phyloP scores from a whole-genome alignment of 2,329 filamentous ascomycete species.

The Pseudogymnoascus sp. region DNA sequence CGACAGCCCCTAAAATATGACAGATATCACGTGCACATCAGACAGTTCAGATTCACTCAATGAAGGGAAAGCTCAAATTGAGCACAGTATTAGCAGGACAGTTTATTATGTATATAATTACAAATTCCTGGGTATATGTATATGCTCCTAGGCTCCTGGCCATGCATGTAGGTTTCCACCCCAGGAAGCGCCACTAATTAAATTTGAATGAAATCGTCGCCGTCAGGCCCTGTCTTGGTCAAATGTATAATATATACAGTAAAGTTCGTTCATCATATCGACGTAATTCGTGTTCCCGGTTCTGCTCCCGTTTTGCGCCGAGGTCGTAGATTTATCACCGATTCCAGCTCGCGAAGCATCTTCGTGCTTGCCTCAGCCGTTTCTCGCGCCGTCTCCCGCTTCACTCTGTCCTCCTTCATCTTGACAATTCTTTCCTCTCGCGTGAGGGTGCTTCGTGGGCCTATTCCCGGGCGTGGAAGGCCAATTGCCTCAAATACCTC shows the following conservation, averaged over 20 bases:
- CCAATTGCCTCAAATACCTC: conserved; percentile 91
- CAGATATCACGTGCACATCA: not conserved
- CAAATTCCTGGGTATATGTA: not conserved
- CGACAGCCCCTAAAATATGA: not conserved
- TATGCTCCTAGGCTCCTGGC: conserved; percentile 2
- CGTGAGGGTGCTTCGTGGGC: conserved; percentile 62
- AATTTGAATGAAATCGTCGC: not conserved
- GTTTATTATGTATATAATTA: conserved; percentile 6
- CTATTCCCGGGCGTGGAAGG: conserved; percentile 60
- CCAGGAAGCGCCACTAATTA: not conserved
- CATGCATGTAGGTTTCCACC: not conserved
- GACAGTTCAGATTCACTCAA: not conserved
- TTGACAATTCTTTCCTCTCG: conserved; percentile 81
- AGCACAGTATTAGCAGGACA: not conserved
- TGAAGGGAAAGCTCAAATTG: not conserved
- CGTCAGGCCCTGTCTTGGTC: not conserved
- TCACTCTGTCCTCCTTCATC: conserved; percentile 78
- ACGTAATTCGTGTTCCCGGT: conserved; percentile 24
- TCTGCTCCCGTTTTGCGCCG: conserved; percentile 22
- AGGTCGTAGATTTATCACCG: conserved; percentile 62
- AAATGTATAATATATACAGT: conserved; percentile 4
- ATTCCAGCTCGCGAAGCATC: conserved; percentile 90
- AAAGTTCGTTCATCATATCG: conserved; percentile 24
- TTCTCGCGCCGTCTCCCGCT: conserved; percentile 62
- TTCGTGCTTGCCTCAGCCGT: conserved; percentile 73